These are phyloP conservation scores for Mycena floridula DNA, from an alignment of 768 basidiomycete species.

Conservation along the genomic window DNA sequence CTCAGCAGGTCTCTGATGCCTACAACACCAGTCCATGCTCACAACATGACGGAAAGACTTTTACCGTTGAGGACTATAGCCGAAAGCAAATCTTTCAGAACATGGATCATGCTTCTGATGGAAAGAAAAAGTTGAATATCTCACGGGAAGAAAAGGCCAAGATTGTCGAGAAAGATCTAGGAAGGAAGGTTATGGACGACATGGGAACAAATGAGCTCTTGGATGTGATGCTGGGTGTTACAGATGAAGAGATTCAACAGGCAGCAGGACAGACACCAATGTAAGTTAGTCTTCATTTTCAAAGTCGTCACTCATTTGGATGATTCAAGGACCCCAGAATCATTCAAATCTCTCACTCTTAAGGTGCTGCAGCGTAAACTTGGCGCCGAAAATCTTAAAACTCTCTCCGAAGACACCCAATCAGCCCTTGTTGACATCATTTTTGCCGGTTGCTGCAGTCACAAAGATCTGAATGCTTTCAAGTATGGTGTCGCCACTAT, in stretches of 20 bases:
- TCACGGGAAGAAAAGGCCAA: neutral
- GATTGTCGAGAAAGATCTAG: neutral
- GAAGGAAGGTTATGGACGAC: neutral
- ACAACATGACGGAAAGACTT: neutral
- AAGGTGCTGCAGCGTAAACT: too few species aligned
- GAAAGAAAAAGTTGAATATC: neutral
- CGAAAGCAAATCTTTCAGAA: slow-evolving; percentile 6
- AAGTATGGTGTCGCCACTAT: slow-evolving; percentile 11
- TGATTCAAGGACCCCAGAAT: neutral
- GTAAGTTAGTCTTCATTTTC: slow-evolving; percentile 1
- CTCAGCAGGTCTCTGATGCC: slow-evolving; percentile 3
- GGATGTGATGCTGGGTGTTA: neutral
- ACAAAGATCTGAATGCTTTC: slow-evolving; percentile 18
- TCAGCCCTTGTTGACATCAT: too few species aligned
- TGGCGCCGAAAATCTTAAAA: too few species aligned
- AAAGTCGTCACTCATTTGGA: slow-evolving; percentile 5
- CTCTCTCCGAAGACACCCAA: too few species aligned
- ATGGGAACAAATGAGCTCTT: neutral
- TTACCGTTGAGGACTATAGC: slow-evolving; percentile 1
- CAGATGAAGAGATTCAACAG: neutral
- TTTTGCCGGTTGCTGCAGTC: slow-evolving; percentile 17
- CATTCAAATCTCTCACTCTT: too few species aligned
- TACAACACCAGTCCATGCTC: slow-evolving; percentile 7
- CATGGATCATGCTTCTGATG: slow-evolving; percentile 17
- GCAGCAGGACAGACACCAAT: slow-evolving; percentile 3